Conservation (phyloP, 2,329 filamentous ascomycete species). For the Alternaria postmessia region DNA sequence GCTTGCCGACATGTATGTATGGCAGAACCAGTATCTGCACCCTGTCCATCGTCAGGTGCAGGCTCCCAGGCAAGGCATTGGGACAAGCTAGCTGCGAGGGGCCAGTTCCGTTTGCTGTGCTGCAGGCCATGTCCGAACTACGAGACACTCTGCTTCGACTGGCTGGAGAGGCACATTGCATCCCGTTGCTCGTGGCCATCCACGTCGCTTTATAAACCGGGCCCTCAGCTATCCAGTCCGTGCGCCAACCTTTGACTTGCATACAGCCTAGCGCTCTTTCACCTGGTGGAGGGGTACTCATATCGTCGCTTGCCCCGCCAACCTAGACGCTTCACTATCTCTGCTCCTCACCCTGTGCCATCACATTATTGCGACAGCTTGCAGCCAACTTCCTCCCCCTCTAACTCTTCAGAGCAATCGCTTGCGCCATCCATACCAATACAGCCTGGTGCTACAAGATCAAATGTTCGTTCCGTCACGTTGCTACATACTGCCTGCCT, state of each 20-base stretch:
- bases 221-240: constrained; percentile 16
- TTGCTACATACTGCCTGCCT: constrained; percentile 43
- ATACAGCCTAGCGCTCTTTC: constrained; percentile 42
- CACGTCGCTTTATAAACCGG: constrained; percentile 20
- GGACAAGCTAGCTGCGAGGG: constrained; percentile 8
- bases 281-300: constrained; percentile 39
- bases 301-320: constrained; percentile 43
- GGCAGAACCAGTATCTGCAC: constrained; percentile 20
- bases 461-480: constrained; percentile 53
- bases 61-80: constrained; percentile 13
- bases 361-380: constrained; percentile 24
- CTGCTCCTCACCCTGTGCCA: constrained; percentile 24
- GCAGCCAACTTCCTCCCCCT: constrained; percentile 24
- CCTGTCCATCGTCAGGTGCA: constrained; percentile 21
- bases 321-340: constrained; percentile 36
- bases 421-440: constrained; percentile 36
- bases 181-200: constrained; percentile 16
- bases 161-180: constrained; percentile 19
- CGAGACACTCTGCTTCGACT: constrained; percentile 17
- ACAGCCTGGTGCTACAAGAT: constrained; percentile 41
- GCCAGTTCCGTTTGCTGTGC: constrained; percentile 14
- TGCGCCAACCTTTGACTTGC: constrained; percentile 26
- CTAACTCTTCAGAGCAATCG: constrained; percentile 26
- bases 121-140: constrained; percentile 20
- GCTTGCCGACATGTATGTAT: constrained; percentile 18